A percentile compares a stretch with the other conserved stretches of the same genome.
Evolutionary conservation across 192 early-diverging fungal genomes (phyloP).

Genomic region (Gryganskiella cystojenkinii): DNA sequence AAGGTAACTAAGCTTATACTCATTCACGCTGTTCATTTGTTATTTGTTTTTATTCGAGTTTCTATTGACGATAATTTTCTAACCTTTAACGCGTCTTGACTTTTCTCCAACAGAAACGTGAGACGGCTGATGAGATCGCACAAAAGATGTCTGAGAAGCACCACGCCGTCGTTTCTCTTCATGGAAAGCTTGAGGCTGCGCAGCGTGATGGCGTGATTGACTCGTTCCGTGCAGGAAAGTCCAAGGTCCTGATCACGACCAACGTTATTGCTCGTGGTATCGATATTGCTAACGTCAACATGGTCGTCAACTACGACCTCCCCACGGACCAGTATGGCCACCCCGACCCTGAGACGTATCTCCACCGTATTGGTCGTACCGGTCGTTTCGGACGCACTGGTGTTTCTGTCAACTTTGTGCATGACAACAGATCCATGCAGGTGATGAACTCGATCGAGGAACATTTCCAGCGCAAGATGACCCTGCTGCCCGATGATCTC

Average conservation of each 20-base stretch:
- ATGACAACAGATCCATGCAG: conserved; percentile 75
- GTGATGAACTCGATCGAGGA: conserved; percentile 88
- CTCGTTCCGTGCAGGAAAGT: conserved; percentile 88
- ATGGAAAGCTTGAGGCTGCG: conserved; percentile 80
- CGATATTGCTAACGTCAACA: conserved; percentile 94
- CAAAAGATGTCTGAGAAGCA: conserved; percentile 81
- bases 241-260: conserved; percentile 96
- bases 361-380: conserved; percentile 98
- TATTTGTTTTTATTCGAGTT: conserved; percentile 1
- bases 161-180: conserved; percentile 84
- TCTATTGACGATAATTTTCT: no score
- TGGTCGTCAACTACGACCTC: conserved; percentile 98
- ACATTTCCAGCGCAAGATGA: conserved; percentile 84
- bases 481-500: conserved; percentile 82
- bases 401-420: conserved; percentile 95
- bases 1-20: conserved; percentile 59
- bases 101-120: conserved; percentile 63
- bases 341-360: conserved; percentile 94
- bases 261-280: conserved; percentile 98
- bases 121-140: conserved; percentile 86
- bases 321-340: conserved; percentile 71
- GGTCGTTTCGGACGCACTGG: conserved; percentile 97
- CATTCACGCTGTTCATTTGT: conserved; percentile 5
- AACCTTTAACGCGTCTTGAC: neutral
- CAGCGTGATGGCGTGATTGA: conserved; percentile 94